Conservation (phyloP, 495 filamentous ascomycete genomes). For the Aspergillus cavernicola region DNA sequence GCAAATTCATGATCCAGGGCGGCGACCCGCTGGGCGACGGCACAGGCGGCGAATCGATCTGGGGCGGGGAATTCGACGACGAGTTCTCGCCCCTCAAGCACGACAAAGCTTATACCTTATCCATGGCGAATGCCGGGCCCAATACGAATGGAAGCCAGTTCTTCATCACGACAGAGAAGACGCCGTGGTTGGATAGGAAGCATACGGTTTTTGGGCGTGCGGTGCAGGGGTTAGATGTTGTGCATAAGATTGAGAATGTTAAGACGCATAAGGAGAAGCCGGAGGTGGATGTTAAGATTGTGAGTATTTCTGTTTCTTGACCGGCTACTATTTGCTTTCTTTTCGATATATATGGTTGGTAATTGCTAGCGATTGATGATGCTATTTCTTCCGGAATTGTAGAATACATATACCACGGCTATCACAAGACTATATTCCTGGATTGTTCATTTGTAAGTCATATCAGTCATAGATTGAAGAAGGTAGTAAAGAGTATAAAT, state of each 20-base stretch:
- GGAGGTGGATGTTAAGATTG: constrained; percentile 94
- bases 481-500: background rate
- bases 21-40: constrained; percentile 94
- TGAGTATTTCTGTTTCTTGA: constrained; percentile 62
- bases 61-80: constrained; percentile 93
- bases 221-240: constrained; percentile 86
- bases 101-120: constrained; percentile 92
- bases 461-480: background rate
- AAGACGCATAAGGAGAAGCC: constrained; percentile 95
- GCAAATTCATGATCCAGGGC: constrained; percentile 95
- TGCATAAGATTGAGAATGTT: constrained; percentile 92
- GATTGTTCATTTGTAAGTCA: background rate
- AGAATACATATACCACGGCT: background rate
- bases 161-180: constrained; percentile 97
- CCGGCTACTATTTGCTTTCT: background rate
- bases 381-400: background rate
- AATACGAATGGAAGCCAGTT: constrained; percentile 83
- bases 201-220: constrained; percentile 95
- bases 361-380: background rate
- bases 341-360: background rate
- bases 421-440: background rate
- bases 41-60: constrained; percentile 94
- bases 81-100: constrained; percentile 90
- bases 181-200: constrained; percentile 92
- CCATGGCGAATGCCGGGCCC: constrained; percentile 95